These are phyloP conservation scores for Centrapalus pauciflorus DNA, from an alignment of 129 eudicot genomes.

Conservation along the genomic window DNA sequence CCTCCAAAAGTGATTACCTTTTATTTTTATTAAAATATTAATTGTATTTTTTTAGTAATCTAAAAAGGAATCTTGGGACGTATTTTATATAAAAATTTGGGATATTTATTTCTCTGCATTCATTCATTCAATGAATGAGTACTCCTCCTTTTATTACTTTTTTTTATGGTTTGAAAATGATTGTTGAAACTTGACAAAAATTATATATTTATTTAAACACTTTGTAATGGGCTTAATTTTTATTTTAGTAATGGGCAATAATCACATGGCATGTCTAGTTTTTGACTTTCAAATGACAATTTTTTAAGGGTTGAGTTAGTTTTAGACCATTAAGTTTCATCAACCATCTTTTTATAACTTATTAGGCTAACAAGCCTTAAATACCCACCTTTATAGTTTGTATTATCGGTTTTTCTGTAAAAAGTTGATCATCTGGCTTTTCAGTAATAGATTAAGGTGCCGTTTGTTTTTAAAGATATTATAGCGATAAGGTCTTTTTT, in stretches of 20 bases:
- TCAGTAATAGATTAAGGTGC: too few relatives aligned
- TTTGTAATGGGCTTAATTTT: slow-evolving; percentile 21
- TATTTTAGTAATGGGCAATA: slow-evolving; percentile 23
- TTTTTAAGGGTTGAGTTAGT: slow-evolving; percentile 4
- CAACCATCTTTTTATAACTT: slow-evolving; percentile 2
- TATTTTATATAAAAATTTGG: slow-evolving; percentile 2
- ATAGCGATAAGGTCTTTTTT: too few relatives aligned
- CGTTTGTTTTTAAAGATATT: too few relatives aligned
- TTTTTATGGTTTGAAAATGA: neutral
- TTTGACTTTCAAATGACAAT: slow-evolving; percentile 28
- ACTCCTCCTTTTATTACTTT: slow-evolving; percentile 13
- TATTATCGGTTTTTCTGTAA: too few relatives aligned
- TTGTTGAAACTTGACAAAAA: slow-evolving; percentile 13
- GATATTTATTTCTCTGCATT: slow-evolving; percentile 13
- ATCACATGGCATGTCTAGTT: slow-evolving; percentile 38
- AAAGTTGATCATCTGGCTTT: too few relatives aligned
- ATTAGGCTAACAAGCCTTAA: neutral
- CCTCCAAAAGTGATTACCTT: slow-evolving; percentile 14
- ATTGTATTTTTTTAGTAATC: slow-evolving; percentile 4
- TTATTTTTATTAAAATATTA: neutral
- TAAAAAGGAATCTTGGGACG: slow-evolving; percentile 15
- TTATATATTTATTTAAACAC: slow-evolving; percentile 14
- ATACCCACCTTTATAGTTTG: too few relatives aligned
- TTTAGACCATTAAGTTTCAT: slow-evolving; percentile 25
- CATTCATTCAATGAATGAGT: slow-evolving; percentile 30